Percentiles rank a stretch among this genome's conserved stretches.
Conservation (phyloP, 2,329 filamentous ascomycete species). For the Pseudocercospora cruenta region DNA sequence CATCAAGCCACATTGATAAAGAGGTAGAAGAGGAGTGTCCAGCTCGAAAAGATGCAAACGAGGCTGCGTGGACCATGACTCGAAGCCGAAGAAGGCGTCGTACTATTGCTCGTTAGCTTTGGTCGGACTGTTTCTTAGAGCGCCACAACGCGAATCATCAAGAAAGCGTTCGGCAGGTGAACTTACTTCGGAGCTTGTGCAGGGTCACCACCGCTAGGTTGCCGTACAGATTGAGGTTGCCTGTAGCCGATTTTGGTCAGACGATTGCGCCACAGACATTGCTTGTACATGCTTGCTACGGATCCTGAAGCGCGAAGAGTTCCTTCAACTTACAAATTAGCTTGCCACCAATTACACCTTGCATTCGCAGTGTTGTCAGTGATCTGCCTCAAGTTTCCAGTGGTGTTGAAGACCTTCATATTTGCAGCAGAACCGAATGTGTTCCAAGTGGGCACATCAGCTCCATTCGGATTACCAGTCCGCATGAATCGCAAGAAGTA, state of each 20-base stretch:
- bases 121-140: neutral
- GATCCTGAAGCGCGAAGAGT: neutral
- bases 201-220: neutral
- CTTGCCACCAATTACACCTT: constrained; percentile 60
- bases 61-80: neutral
- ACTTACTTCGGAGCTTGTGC: neutral
- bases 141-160: neutral
- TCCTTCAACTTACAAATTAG: neutral
- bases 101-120: neutral
- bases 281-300: neutral
- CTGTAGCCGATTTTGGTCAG: neutral
- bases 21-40: neutral
- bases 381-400: constrained; percentile 32
- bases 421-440: constrained; percentile 51
- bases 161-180: neutral
- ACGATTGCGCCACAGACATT: neutral
- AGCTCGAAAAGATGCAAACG: neutral
- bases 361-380: constrained; percentile 52
- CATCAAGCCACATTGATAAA: neutral
- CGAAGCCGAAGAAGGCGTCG: neutral
- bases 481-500: constrained; percentile 51
- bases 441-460: constrained; percentile 49
- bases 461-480: constrained; percentile 43
- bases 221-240: neutral
- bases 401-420: constrained; percentile 46